Percentiles rank a stretch among this genome's conserved stretches.
Evolutionary conservation across 768 basidiomycete species (phyloP).

Genomic region (Mycena sanguinolenta): DNA sequence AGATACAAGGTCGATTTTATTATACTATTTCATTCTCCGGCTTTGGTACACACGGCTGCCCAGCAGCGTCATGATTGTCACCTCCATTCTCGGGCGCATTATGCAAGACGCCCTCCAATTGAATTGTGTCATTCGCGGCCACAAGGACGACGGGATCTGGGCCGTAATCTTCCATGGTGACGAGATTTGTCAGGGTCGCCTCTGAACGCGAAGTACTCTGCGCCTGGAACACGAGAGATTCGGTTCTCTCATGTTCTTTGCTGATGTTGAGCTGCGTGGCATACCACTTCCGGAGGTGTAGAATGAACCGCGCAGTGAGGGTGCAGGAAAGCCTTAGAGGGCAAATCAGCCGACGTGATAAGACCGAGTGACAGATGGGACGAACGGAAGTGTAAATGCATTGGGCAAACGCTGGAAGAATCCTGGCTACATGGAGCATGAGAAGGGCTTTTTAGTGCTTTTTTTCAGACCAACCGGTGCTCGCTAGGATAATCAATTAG

Average conservation of each 20-base stretch:
- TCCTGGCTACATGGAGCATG: not conserved
- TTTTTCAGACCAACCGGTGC: too few species aligned
- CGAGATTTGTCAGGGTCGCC: not conserved
- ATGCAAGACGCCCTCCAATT: too few species aligned
- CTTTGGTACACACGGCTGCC: too few species aligned
- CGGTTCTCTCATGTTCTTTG: not conserved
- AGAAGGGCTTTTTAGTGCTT: not conserved
- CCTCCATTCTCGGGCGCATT: too few species aligned
- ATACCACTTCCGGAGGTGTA: not conserved
- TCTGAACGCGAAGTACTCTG: too few species aligned
- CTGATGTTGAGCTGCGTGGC: not conserved
- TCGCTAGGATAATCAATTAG: too few species aligned
- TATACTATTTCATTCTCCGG: too few species aligned
- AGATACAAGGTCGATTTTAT: too few species aligned
- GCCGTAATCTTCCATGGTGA: slow-evolving; percentile 1
- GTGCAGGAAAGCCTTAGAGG: not conserved
- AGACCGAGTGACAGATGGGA: too few species aligned
- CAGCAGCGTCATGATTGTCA: too few species aligned
- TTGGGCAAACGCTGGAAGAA: not conserved
- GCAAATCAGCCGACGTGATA: too few species aligned
- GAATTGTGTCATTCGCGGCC: too few species aligned
- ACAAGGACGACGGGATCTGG: not conserved
- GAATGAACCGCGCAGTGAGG: not conserved
- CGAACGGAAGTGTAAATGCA: not conserved
- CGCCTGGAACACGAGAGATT: slow-evolving; percentile 3